Conservation (phyloP, 2,329 filamentous ascomycete species). For the Phoma sp. region DNA sequence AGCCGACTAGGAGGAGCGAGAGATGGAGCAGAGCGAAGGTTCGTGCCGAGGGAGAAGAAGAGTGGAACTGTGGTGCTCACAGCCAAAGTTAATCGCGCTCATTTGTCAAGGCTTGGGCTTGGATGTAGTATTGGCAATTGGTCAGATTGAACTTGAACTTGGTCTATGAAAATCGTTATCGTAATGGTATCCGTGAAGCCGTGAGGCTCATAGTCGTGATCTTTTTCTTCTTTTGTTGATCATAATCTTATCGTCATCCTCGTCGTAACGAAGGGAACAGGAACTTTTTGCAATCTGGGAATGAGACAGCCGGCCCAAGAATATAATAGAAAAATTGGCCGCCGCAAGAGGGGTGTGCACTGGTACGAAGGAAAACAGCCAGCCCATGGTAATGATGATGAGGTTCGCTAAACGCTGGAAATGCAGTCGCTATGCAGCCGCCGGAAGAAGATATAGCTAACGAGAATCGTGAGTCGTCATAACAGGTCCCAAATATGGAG, state of each 20-base stretch:
- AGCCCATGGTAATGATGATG: constrained; percentile 18
- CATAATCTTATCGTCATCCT: constrained; percentile 12
- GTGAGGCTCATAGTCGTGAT: constrained; percentile 19
- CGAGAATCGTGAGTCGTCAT: constrained; percentile 26
- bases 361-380: constrained; percentile 16
- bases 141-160: constrained; percentile 4
- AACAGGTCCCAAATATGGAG: not conserved
- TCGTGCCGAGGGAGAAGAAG: too few relatives aligned
- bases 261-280: constrained; percentile 4
- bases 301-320: constrained; percentile 27
- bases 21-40: too few relatives aligned
- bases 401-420: constrained; percentile 45
- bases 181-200: constrained; percentile 16
- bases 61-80: too few relatives aligned
- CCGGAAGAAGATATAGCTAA: constrained; percentile 24
- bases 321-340: not conserved
- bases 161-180: constrained; percentile 18
- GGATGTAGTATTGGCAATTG: not conserved
- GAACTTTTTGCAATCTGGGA: constrained; percentile 22
- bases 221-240: constrained; percentile 22
- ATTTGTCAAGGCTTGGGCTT: too few relatives aligned
- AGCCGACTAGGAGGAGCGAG: too few relatives aligned
- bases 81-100: too few relatives aligned
- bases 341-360: not conserved
- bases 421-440: constrained; percentile 48